Evolutionary conservation across 176 grass and related monocot species (phyloP).

Genomic region (Cenchrus fungigraminus): DNA sequence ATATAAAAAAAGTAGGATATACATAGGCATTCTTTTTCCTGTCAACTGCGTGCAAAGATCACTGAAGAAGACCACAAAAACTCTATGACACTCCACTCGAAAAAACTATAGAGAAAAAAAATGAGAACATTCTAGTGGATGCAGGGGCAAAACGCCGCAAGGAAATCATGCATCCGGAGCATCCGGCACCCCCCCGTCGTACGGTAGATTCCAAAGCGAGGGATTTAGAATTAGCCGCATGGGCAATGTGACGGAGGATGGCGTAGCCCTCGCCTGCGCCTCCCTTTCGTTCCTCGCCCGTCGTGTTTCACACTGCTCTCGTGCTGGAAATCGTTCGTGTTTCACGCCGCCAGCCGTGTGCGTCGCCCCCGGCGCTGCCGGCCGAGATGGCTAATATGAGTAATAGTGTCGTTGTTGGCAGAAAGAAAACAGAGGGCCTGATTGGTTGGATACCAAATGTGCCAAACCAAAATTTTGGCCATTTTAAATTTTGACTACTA

Average conservation of each 20-base stretch:
- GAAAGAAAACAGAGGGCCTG: too few species aligned
- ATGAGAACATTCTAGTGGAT: neutral
- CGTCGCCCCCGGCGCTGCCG: too few species aligned
- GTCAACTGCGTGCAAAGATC: neutral
- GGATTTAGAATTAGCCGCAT: neutral
- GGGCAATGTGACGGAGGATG: neutral
- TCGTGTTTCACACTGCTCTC: neutral
- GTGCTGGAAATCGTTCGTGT: neutral
- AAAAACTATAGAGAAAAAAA: neutral
- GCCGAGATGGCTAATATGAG: too few species aligned
- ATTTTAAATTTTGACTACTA: too few species aligned
- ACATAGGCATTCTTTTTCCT: too few species aligned
- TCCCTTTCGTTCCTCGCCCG: neutral
- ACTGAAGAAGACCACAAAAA: neutral
- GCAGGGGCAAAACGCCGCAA: neutral
- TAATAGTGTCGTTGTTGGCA: too few species aligned
- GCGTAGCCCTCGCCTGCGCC: neutral
- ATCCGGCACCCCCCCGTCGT: neutral
- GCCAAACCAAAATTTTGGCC: too few species aligned
- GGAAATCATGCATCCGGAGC: neutral
- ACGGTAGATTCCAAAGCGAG: neutral
- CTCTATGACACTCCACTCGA: neutral
- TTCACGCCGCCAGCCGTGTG: neutral
- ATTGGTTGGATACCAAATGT: too few species aligned
- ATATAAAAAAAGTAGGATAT: too few species aligned